phyloP scores from a whole-genome alignment of 768 basidiomycete species.

The Daedaleopsis nitida region DNA sequence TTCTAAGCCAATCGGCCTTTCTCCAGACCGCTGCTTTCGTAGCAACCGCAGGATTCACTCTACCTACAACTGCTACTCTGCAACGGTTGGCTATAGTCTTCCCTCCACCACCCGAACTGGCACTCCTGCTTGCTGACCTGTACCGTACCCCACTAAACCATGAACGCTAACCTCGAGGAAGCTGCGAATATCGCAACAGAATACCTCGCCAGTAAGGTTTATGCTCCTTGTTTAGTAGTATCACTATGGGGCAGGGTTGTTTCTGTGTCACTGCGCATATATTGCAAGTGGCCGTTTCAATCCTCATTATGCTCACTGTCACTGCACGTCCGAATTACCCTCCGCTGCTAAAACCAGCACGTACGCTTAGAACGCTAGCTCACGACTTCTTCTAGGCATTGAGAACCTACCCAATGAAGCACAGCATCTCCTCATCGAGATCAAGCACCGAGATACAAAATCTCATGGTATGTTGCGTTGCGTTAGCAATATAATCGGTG shows the following conservation, averaged over 20 bases:
- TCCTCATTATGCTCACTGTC: neutral
- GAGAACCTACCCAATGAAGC: slow-evolving; percentile 54
- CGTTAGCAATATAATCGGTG: neutral
- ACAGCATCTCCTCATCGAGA: slow-evolving; percentile 49
- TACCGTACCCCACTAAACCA: slow-evolving; percentile 3
- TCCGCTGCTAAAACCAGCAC: neutral
- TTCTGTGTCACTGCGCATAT: too few species aligned
- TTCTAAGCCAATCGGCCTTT: too few species aligned
- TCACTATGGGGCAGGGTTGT: neutral
- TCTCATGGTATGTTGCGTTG: slow-evolving; percentile 39
- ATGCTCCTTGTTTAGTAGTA: neutral
- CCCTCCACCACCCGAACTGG: too few species aligned
- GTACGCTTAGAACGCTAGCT: neutral
- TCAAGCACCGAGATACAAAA: slow-evolving; percentile 44
- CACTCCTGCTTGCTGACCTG: too few species aligned
- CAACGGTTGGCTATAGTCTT: too few species aligned
- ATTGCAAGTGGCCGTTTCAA: too few species aligned
- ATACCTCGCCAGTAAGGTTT: slow-evolving; percentile 46
- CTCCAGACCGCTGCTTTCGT: too few species aligned
- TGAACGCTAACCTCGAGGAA: slow-evolving; percentile 44
- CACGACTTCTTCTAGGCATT: slow-evolving; percentile 36
- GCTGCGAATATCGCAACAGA: slow-evolving; percentile 53
- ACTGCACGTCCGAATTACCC: neutral
- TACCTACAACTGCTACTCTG: too few species aligned
- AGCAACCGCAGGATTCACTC: too few species aligned